A percentile compares a stretch with the other conserved stretches of the same genome.
phyloP scores from a whole-genome alignment of 768 basidiomycete species.

The Cyclocybe aegerita region DNA sequence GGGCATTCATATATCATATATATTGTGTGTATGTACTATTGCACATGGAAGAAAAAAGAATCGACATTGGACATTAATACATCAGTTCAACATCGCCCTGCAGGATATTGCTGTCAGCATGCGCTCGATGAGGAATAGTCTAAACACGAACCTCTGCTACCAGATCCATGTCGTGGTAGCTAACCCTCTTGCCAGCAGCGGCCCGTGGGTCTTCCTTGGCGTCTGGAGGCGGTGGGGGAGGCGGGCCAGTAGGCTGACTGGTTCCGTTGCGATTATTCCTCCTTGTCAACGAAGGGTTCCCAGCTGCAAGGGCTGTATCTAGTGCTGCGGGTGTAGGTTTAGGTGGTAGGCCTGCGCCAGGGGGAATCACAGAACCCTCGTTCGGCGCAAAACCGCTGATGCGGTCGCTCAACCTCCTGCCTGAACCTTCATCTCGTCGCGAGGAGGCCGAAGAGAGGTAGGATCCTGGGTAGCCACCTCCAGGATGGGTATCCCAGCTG shows the following conservation, averaged over 20 bases:
- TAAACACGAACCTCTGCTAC: constrained; percentile 66
- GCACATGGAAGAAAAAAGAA: constrained; percentile 11
- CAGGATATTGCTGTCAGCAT: constrained; percentile 14
- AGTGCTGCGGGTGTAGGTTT: constrained; percentile 64
- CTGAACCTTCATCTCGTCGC: constrained; percentile 58
- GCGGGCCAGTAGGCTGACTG: constrained; percentile 45
- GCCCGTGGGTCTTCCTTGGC: constrained; percentile 93
- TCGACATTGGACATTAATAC: constrained; percentile 31
- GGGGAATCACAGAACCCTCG: constrained; percentile 47
- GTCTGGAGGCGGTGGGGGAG: constrained; percentile 82
- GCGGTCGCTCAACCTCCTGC: constrained; percentile 73
- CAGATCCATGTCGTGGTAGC: constrained; percentile 95
- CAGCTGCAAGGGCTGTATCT: constrained; percentile 52
- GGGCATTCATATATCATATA: no score
- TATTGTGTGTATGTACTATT: constrained; percentile 2
- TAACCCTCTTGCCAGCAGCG: constrained; percentile 83
- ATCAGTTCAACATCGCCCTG: constrained; percentile 64
- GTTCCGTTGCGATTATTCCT: constrained; percentile 35
- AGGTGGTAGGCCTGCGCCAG: constrained; percentile 74
- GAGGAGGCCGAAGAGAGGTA: constrained; percentile 36
- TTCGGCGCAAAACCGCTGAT: constrained; percentile 69
- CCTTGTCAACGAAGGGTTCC: constrained; percentile 41
- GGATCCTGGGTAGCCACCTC: constrained; percentile 35
- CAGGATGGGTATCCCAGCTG: constrained; percentile 39
- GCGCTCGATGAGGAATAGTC: constrained; percentile 6